These are phyloP conservation scores for Pichia cabralensis DNA, from an alignment of 805 yeast genomes.

Conservation along the genomic window DNA sequence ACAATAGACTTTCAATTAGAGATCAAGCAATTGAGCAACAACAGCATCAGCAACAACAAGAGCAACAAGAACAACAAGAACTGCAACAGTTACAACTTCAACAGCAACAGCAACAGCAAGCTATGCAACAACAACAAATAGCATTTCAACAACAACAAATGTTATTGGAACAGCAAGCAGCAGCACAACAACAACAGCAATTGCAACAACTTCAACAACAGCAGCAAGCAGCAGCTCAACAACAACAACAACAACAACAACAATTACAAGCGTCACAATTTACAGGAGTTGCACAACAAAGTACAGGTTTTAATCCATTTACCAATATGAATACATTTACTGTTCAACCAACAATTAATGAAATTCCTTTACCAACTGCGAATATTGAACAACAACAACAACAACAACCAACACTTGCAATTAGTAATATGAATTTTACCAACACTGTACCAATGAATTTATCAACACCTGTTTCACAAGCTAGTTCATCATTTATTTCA, in stretches of 20 bases:
- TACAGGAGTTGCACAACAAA: constrained; percentile 7
- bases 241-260: constrained; percentile 8
- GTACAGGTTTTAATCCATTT: constrained; percentile 13
- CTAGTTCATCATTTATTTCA: constrained; percentile 12
- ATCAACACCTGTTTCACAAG: constrained; percentile 7
- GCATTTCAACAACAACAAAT: constrained; percentile 12
- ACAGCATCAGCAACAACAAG: constrained; percentile 10
- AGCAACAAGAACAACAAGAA: constrained; percentile 9
- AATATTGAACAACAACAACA: background rate
- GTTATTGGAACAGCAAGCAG: constrained; percentile 9
- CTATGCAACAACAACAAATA: constrained; percentile 4
- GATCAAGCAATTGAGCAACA: no score
- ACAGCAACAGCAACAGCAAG: constrained; percentile 7
- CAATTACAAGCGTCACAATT: constrained; percentile 7
- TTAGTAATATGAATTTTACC: background rate
- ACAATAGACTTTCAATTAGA: no score
- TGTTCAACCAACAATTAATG: constrained; percentile 5
- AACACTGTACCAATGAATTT: constrained; percentile 4
- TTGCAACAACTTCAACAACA: constrained; percentile 9
- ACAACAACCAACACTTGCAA: background rate
- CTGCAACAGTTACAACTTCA: constrained; percentile 11
- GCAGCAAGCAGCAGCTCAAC: constrained; percentile 4
- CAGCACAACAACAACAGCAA: constrained; percentile 10
- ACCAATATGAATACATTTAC: constrained; percentile 7
- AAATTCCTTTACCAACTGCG: constrained; percentile 1